These are phyloP conservation scores for Polytrichum commune DNA, from an alignment of 225 moss, liverwort and hornwort species.

Conservation along the genomic window DNA sequence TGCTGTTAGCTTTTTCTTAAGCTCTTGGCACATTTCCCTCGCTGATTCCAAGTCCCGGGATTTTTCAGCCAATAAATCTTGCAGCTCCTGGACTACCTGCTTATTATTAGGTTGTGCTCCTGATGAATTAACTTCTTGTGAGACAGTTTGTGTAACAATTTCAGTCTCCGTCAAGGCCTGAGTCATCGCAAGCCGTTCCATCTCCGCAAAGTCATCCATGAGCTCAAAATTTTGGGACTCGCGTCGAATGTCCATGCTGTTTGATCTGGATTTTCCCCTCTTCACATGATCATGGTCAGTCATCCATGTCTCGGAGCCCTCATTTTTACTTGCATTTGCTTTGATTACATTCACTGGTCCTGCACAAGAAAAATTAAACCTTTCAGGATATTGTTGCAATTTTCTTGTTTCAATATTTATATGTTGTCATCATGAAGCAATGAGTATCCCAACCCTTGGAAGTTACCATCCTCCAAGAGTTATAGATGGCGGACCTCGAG, in stretches of 20 bases:
- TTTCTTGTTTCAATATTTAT: no score
- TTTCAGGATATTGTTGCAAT: background rate
- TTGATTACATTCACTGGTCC: slow-evolving; percentile 1
- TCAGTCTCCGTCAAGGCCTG: slow-evolving; percentile 16
- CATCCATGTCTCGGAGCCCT: slow-evolving; percentile 6
- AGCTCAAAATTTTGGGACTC: slow-evolving; percentile 34
- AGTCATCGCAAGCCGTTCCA: slow-evolving; percentile 28
- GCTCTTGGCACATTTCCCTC: slow-evolving; percentile 11
- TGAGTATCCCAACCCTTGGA: no score
- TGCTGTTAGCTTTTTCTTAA: slow-evolving; percentile 16
- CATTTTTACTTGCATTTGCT: background rate
- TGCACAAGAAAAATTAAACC: background rate
- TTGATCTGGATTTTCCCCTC: slow-evolving; percentile 1
- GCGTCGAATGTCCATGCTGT: slow-evolving; percentile 13
- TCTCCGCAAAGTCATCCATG: slow-evolving; percentile 35
- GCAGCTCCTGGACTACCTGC: slow-evolving; percentile 8
- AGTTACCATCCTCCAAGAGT: no score
- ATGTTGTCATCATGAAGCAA: no score
- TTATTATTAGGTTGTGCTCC: background rate
- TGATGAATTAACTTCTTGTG: slow-evolving; percentile 13
- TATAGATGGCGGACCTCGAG: no score
- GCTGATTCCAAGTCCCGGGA: slow-evolving; percentile 13
- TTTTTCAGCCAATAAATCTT: slow-evolving; percentile 11
- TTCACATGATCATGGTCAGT: slow-evolving; percentile 7
- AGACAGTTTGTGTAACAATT: slow-evolving; percentile 11